Percentiles rank a stretch among this genome's conserved stretches.
phyloP scores from a whole-genome alignment of 129 eudicot species.

The Escallonia herrerae region DNA sequence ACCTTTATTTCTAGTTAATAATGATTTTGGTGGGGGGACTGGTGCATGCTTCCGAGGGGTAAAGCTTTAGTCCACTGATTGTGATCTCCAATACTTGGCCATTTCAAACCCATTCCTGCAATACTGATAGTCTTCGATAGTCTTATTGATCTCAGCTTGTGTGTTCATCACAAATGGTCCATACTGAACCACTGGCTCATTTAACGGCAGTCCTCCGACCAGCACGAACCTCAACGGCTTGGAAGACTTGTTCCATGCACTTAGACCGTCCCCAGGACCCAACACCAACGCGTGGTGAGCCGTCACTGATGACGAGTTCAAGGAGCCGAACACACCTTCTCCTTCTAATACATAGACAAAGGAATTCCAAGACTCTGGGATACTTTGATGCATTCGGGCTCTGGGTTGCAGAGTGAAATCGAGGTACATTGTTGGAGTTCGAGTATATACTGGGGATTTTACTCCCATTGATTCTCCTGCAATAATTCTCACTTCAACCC shows the following conservation, averaged over 20 bases:
- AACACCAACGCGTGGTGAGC: slow-evolving; percentile 74
- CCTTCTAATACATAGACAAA: slow-evolving; percentile 68
- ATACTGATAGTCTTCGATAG: slow-evolving; percentile 70
- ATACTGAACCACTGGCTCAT: slow-evolving; percentile 79
- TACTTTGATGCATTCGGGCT: slow-evolving; percentile 48
- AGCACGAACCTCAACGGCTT: slow-evolving; percentile 52
- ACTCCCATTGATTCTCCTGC: slow-evolving; percentile 95
- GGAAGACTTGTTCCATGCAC: slow-evolving; percentile 74
- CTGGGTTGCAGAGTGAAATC: slow-evolving; percentile 68
- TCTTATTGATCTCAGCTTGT: slow-evolving; percentile 62
- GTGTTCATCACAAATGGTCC: slow-evolving; percentile 99
- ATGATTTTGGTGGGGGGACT: neutral
- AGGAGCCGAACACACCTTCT: slow-evolving; percentile 65
- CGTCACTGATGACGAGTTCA: slow-evolving; percentile 32
- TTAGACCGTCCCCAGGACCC: slow-evolving; percentile 71
- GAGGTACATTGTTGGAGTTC: slow-evolving; percentile 88
- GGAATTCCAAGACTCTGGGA: slow-evolving; percentile 79
- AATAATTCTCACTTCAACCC: slow-evolving; percentile 62
- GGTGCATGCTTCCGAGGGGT: neutral
- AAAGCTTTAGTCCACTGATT: slow-evolving; percentile 9
- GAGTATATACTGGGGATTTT: slow-evolving; percentile 70
- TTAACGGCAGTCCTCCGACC: slow-evolving; percentile 71
- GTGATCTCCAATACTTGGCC: slow-evolving; percentile 84
- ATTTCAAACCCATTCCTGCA: slow-evolving; percentile 82
- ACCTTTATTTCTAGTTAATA: slow-evolving; percentile 3